Percentiles rank a stretch among this genome's conserved stretches.
Evolutionary conservation across 208 protist species (phyloP).

Genomic region (Trypanosoma grayi): DNA sequence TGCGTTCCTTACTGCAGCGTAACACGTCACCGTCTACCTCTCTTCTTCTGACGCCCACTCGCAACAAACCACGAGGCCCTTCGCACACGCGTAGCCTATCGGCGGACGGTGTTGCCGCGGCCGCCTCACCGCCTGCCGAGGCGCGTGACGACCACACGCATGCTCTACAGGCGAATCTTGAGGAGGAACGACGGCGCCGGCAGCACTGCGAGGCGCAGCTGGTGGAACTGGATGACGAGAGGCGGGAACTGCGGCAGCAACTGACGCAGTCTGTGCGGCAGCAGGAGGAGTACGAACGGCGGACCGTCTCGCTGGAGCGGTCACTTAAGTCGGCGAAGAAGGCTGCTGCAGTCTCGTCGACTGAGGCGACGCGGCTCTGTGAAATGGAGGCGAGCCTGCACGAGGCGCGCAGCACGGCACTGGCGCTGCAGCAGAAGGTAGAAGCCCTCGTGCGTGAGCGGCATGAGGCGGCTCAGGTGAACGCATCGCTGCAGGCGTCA

Average conservation of each 20-base stretch:
- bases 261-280: constrained; percentile 15
- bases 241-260: constrained; percentile 22
- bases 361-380: constrained; percentile 43
- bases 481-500: constrained; percentile 3
- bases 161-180: constrained; percentile 12
- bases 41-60: not conserved
- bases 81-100: not conserved
- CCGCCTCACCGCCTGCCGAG: not conserved
- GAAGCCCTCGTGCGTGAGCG: constrained; percentile 24
- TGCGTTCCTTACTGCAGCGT: not conserved
- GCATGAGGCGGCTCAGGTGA: constrained; percentile 14
- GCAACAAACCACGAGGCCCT: not conserved
- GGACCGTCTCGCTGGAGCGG: constrained; percentile 32
- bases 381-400: constrained; percentile 57
- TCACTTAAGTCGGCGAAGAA: constrained; percentile 42
- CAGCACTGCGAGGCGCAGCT: constrained; percentile 11
- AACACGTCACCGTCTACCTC: not conserved
- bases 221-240: constrained; percentile 26
- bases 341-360: constrained; percentile 42
- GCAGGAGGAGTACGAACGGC: constrained; percentile 34
- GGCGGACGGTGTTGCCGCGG: not conserved
- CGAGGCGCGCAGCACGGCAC: constrained; percentile 29
- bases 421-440: constrained; percentile 19
- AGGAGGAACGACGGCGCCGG: constrained; percentile 15
- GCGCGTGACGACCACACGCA: constrained; percentile 1